Evolutionary conservation across 306 rosid species (phyloP).

Genomic region (Cyclanthera cordifolia): DNA sequence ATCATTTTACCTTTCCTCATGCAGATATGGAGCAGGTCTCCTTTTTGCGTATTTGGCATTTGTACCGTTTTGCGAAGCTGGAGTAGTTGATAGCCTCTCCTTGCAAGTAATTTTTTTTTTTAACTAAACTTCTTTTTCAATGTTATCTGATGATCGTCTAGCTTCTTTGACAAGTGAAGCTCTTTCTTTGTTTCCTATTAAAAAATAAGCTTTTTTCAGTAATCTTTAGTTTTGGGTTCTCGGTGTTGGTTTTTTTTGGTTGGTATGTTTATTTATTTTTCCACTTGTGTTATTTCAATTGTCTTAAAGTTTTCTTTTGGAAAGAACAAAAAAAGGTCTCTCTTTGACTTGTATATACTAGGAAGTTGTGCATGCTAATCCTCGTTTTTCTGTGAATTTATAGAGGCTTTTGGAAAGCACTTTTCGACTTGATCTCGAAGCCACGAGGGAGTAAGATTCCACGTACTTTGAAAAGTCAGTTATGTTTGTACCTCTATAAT

Average conservation of each 20-base stretch:
- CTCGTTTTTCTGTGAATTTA: conserved; percentile 15
- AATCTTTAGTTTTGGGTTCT: neutral
- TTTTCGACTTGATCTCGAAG: conserved; percentile 68
- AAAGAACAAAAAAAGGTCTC: conserved; percentile 2
- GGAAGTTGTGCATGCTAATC: conserved; percentile 4
- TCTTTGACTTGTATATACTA: neutral
- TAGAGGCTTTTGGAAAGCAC: conserved; percentile 95
- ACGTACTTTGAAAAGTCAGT: neutral
- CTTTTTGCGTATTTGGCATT: conserved; percentile 79
- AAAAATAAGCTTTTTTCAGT: neutral
- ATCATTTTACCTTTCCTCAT: conserved; percentile 12
- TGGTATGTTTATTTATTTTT: neutral
- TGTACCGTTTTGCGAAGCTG: conserved; percentile 87
- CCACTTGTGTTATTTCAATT: neutral
- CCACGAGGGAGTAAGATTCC: conserved; percentile 63
- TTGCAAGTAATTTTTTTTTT: conserved; percentile 54
- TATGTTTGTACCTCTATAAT: neutral
- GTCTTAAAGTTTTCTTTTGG: neutral
- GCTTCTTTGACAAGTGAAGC: neutral
- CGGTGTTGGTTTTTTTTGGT: neutral
- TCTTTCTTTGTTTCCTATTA: neutral
- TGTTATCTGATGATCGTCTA: neutral
- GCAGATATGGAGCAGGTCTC: conserved; percentile 93
- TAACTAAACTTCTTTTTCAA: neutral
- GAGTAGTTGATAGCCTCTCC: conserved; percentile 68